Base-by-base conservation (phyloP, 2,329 filamentous ascomycete genomes). In the Penicillium aurantiogriseum region DNA sequence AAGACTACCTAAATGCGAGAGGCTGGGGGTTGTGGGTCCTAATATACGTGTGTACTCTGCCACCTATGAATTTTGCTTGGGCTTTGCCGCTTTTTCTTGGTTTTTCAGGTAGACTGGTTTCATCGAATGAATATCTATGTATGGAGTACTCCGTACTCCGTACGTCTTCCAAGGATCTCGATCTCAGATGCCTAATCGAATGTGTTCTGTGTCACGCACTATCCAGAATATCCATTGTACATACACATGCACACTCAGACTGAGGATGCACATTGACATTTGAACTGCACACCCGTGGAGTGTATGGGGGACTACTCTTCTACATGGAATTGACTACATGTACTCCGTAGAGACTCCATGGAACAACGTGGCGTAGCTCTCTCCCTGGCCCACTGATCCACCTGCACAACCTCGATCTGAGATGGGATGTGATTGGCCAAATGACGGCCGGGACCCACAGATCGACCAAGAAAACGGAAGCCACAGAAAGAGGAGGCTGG, bases 401-500 rank as follows among this genome's bases (percentile, higher is more conserved):
- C 40, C 42, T 44, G 8, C 8, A 47, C 29, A 46, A 33, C 23
- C 45, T 35, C 19, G 19, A 35, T 25, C 31, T 21, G 15, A 15
- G 3, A 17, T 11, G 2, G 15, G 10, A 40, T 35, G 19, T 58
- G 51, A 59, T 60, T 60, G 52, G 57, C 23, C 51, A 31, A 54
- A 58, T 60, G 36, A 55, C 31, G 52, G 33, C 8, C 8, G 8
- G 45, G 58, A 61, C 55, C 59, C 61, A 63, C 61, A 43, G 56
- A 63, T 62, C 56, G 44, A 42, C 51, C 29, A 23, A 23, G 31
- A 42, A 59, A 54, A 31, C n/a, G 47, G 56, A 58, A 56, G 51
- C 38, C 40, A 40, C 43, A 48, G 21, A 62, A 66, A 65, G 42
- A 60, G 64, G 65, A 60, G 65, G 66, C 61, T 67, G 65, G 65